Evolutionary conservation across 1,139 yeast species (phyloP), one percentile per base, ranked within the genome.

Genomic region (Diutina rugosa): DNA sequence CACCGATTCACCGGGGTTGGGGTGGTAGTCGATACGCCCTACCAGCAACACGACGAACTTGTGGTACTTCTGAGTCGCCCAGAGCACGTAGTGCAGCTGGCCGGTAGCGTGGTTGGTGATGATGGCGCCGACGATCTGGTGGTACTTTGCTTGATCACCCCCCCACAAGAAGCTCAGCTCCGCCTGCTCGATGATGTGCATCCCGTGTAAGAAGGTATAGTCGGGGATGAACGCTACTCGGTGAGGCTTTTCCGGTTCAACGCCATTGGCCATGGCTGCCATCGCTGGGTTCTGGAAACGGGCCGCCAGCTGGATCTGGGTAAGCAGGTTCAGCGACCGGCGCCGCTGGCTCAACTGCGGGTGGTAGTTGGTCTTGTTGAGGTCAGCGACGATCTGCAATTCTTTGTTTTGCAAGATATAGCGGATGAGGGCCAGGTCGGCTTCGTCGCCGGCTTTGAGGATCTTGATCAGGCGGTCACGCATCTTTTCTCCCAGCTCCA

Each of bases 71-170:
- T 67, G 56, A 10, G 64, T 57, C 38, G 67, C 61, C 79, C 78
- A 75, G 55, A 74, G 59, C 35, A 73, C 66, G 57, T 68, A 73
- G 60, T 72, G 68, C 3, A 74, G 67, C 59, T 70, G 72, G 53
- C 69, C 69, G 60, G 72, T 78, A 53, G 72, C 64, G 35, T 72
- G 75, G 59, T 75, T 75, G 56, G 77, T 71, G 60, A 74, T 62
- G 21, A 74, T 65, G 18, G 77, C 78, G 0, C 79, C 79, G 55
- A 68, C 66, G 56, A 73, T 63, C 29, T 67, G 66, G 21, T 65
- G 59, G 58, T 57, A 68, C 52, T 65, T 58, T 47, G 53, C 28
- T 14, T 59, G 14, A 46, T 44, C 56, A 1, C 47, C 54, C 16
- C 49, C 28, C 5, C 59, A 58, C 16, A n/a, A 21, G 44, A 51